Evolutionary conservation across 495 filamentous ascomycete species (phyloP).

Genomic region (Penicillium arizonense): DNA sequence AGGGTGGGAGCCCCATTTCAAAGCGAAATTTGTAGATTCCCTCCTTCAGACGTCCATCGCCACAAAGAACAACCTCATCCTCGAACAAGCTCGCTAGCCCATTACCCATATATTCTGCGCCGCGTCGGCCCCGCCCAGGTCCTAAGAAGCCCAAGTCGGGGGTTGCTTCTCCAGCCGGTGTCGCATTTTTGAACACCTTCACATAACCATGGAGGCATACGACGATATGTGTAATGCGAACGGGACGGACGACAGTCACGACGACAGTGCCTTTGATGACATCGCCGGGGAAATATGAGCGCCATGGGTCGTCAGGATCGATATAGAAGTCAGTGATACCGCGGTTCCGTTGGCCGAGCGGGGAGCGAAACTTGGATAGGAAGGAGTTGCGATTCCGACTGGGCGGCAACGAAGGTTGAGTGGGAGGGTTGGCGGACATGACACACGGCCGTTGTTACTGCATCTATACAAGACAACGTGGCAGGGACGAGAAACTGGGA

Average conservation of each 20-base stretch:
- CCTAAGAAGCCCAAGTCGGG: conserved; percentile 48
- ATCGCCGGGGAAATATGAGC: conserved; percentile 74
- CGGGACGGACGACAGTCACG: conserved; percentile 74
- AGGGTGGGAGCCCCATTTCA: conserved; percentile 75
- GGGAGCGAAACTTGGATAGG: conserved; percentile 57
- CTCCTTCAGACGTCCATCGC: conserved; percentile 80
- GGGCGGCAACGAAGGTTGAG: conserved; percentile 36
- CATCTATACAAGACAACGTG: conserved; percentile 37
- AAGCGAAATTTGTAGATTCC: conserved; percentile 93
- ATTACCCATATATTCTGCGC: conserved; percentile 72
- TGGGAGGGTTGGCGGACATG: conserved; percentile 47
- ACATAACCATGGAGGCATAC: conserved; percentile 86
- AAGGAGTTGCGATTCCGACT: conserved; percentile 51
- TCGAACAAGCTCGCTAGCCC: conserved; percentile 85
- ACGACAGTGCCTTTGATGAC: conserved; percentile 70
- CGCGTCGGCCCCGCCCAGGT: conserved; percentile 53
- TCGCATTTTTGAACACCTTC: conserved; percentile 78
- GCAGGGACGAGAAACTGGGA: conserved; percentile 6
- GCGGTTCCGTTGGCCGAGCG: conserved; percentile 65
- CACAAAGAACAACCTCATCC: conserved; percentile 86
- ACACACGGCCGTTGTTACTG: conserved; percentile 36
- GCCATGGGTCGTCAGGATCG: conserved; percentile 78
- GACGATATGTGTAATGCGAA: conserved; percentile 88
- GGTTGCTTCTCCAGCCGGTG: conserved; percentile 58
- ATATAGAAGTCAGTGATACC: conserved; percentile 78